Evolutionary conservation across 73 alveolate genomes (phyloP), one percentile per base, ranked within the genome.

Genomic region (Paramecium sexaurelia): DNA sequence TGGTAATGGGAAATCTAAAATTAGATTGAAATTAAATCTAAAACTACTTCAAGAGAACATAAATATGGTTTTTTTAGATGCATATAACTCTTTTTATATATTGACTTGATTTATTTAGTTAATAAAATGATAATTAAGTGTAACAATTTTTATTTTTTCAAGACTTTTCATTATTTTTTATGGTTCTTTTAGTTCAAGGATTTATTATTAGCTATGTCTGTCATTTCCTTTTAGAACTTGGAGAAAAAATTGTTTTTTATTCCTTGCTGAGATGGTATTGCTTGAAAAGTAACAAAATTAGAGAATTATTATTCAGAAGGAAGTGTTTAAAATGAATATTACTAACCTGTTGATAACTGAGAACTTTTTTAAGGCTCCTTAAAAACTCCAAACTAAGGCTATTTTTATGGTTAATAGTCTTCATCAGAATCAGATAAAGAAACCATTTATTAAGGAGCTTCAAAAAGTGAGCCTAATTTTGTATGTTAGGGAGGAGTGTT

Each of bases 231-330:
- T 22, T 78, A 13, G 27, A 39, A 78, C 41, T 78, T 78, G 6
- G 90, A 39, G 24, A 78, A 78, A 19, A 8, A 19, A 78, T 78
- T 78, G 22, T 22, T 33, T 45, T 40, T 78, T 78, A 78, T 78
- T 22, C 68, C 55, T 19, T 78, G 7, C 71, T 39, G 27, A 13
- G 90, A 78, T 43, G 90, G 90, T 9, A 78, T 40, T 2, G 90
- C 90, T 32, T 78, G 41, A 78, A 78, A 78, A 29, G 90, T 78
- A 4, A 78, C 90, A 78, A 78, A 78, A 78, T 78, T 78, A 43
- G 90, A 78, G 73, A 78, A 78, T 40, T 78, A 61, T 33, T 78
- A 45, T 45, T 78, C 90, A 24, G 90, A 78, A 0, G 90, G 90
- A 7, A 78, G 55, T 17, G 55, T 78, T 41, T 39, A 41, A 33